Base-by-base conservation (phyloP, 176 grass and related monocot species). In the Poa annua region DNA sequence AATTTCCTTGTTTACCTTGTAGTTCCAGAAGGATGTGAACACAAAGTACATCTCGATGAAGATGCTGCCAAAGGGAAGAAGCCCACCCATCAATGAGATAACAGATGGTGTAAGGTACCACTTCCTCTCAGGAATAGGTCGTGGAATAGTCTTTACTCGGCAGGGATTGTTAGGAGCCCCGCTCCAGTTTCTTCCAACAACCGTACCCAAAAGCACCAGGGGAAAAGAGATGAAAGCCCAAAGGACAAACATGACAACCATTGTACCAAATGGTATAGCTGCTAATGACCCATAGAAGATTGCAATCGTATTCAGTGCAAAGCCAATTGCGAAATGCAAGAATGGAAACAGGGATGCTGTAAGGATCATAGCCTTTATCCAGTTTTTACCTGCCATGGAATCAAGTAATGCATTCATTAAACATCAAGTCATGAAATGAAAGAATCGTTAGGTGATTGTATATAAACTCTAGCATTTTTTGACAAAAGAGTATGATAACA, bases 21-120 rank as follows among this genome's bases (percentile, higher is more conserved):
- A 97, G 84, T 97, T 97, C 95, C 95, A 97, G 79, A 97, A 97
- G 76, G 95, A 97, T 5, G 95, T 97, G 92, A 97, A 97, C 57
- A 97, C 95, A 76, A 97, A 97, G 76, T 97, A 97, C 95, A 97
- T 97, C 84, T 97, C 95, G 76, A 97, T 97, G 81, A 97, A 97
- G 66, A 97, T 97, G 33, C 95, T 97, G 32, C 95, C 95, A 86
- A 97, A 97, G 13, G 95, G 95, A 91, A 97, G 92, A 51, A 97
- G 83, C 17, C 95, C 95, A 73, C 95, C 95, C 92, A 97, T 94
- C 55, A 97, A 83, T 39, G 95, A 88, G 86, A 97, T 90, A 34
- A 97, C 81, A n/a, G 88, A 88, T 77, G 95, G 92, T 25, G 92
- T 97, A 74, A 97, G 95, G 77, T 97, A 97, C 95, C 95, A 97